Conservation (phyloP, 2,329 filamentous ascomycete species). For the Pseudogymnoascus sp. region DNA sequence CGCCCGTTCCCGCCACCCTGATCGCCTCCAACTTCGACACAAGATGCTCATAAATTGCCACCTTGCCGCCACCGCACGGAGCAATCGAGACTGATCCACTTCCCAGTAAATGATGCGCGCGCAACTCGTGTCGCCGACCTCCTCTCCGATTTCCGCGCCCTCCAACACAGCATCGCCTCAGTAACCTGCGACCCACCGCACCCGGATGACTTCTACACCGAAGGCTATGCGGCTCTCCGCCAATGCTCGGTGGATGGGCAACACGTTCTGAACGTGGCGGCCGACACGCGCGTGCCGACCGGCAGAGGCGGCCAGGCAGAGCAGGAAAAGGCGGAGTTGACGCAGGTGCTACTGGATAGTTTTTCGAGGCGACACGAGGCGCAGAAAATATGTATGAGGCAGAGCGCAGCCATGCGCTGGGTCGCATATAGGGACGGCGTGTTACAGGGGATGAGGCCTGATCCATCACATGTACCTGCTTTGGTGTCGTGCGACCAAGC, state of each 20-base stretch:
- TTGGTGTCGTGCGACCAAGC: constrained; percentile 49
- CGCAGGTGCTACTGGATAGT: constrained; percentile 55
- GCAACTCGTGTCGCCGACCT: constrained; percentile 54
- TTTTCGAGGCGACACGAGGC: constrained; percentile 54
- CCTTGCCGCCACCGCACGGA: constrained; percentile 1
- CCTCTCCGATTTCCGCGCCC: constrained; percentile 52
- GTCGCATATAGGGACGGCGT: constrained; percentile 46
- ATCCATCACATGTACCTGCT: constrained; percentile 39
- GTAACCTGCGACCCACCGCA: constrained; percentile 47
- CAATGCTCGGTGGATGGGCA: constrained; percentile 57
- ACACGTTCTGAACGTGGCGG: constrained; percentile 56
- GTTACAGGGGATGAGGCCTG: constrained; percentile 44
- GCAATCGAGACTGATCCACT: constrained; percentile 13
- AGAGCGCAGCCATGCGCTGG: constrained; percentile 54
- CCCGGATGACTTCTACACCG: constrained; percentile 53
- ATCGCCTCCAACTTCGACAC: not conserved
- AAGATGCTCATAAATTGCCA: constrained; percentile 5
- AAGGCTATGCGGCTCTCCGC: constrained; percentile 54
- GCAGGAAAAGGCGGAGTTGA: constrained; percentile 54
- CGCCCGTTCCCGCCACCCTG: not conserved
- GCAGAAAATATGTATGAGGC: constrained; percentile 57
- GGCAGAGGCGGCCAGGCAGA: constrained; percentile 48
- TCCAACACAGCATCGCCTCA: constrained; percentile 56
- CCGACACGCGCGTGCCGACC: constrained; percentile 51
- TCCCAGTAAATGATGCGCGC: constrained; percentile 53